These are phyloP conservation scores for Aspergillus chevalieri DNA, from an alignment of 2,329 filamentous ascomycete genomes.

Conservation along the genomic window DNA sequence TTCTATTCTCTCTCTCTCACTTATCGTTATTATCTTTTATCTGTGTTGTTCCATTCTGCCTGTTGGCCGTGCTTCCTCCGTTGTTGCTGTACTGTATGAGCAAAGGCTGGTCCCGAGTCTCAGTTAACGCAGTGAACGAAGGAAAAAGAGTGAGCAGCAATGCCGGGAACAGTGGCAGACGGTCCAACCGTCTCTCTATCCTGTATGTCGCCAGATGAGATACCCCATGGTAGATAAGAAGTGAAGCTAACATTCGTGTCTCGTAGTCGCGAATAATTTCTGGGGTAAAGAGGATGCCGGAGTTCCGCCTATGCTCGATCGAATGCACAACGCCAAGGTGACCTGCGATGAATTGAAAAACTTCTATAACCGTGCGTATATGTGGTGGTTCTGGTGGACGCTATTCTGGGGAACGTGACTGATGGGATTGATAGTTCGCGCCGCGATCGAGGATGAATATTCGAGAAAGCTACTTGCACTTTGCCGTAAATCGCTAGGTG, in stretches of 20 bases:
- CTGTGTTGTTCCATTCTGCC: conserved; percentile 9
- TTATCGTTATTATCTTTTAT: neutral
- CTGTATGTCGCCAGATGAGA: conserved; percentile 43
- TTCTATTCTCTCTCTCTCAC: neutral
- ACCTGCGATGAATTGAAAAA: conserved; percentile 89
- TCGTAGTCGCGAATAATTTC: conserved; percentile 88
- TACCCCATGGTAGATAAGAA: neutral
- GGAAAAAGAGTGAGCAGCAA: conserved; percentile 29
- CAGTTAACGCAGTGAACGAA: conserved; percentile 12
- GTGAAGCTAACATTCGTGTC: conserved; percentile 3
- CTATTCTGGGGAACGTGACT: conserved; percentile 4
- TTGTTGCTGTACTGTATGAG: conserved; percentile 17
- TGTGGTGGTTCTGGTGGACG: neutral
- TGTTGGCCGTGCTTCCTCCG: neutral
- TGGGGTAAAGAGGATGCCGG: conserved; percentile 99
- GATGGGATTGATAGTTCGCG: conserved; percentile 56
- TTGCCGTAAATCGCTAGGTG: conserved; percentile 81
- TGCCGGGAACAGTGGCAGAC: conserved; percentile 58
- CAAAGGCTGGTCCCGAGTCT: conserved; percentile 32
- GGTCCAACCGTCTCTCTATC: conserved; percentile 61
- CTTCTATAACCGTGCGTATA: conserved; percentile 70
- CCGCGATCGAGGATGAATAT: conserved; percentile 95
- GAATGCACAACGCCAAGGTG: conserved; percentile 89
- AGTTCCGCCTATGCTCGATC: conserved; percentile 81
- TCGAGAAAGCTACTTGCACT: conserved; percentile 79